These are phyloP conservation scores for Mortierella hygrophila DNA, from an alignment of 192 early-diverging fungal genomes.

Conservation along the genomic window DNA sequence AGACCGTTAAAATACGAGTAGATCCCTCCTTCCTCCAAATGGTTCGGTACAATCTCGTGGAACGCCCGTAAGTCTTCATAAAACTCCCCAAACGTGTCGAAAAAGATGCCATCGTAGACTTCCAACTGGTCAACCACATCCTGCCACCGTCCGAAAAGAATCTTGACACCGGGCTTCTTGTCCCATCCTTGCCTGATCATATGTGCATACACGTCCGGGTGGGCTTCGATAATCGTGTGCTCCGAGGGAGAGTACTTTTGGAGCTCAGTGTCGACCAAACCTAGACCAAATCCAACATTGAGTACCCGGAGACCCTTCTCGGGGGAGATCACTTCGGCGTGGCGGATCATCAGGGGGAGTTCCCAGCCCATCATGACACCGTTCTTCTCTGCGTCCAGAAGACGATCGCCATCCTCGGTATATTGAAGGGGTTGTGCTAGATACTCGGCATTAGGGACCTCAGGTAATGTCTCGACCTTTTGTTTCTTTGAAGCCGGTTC, in stretches of 20 bases:
- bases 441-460: constrained; percentile 83
- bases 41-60: constrained; percentile 79
- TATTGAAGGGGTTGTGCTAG: constrained; percentile 84
- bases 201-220: constrained; percentile 93
- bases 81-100: constrained; percentile 94
- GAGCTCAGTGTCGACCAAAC: constrained; percentile 87
- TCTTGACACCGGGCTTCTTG: constrained; percentile 83
- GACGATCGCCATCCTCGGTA: constrained; percentile 75
- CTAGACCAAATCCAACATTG: constrained; percentile 92
- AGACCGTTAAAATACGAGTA: constrained; percentile 98
- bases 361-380: constrained; percentile 99
- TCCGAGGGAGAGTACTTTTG: constrained; percentile 76
- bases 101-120: constrained; percentile 94
- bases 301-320: constrained; percentile 71
- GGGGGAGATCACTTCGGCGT: constrained; percentile 82
- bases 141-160: constrained; percentile 95
- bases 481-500: constrained; percentile 21
- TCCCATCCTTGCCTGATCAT: constrained; percentile 91
- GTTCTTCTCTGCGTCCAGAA: constrained; percentile 90
- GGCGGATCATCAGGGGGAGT: constrained; percentile 88
- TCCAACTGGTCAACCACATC: constrained; percentile 81
- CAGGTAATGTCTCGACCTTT: constrained; percentile 50
- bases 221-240: constrained; percentile 97
- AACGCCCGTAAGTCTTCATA: constrained; percentile 89
- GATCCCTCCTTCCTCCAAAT: constrained; percentile 78